phyloP scores from a whole-genome alignment of 1,284 basidiomycete species.

The Coniferiporia weirii region DNA sequence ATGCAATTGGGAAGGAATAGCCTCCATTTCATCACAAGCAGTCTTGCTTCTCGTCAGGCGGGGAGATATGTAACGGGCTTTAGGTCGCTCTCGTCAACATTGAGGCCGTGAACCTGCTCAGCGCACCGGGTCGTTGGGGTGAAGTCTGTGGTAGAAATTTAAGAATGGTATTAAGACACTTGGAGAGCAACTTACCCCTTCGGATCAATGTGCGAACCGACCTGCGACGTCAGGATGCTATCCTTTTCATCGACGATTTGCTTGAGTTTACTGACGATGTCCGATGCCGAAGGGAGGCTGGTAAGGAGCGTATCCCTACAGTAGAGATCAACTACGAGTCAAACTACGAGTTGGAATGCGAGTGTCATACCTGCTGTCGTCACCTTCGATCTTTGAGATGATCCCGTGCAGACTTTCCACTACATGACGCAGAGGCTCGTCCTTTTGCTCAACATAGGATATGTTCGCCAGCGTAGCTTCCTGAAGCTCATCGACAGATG shows the following conservation, averaged over 20 bases:
- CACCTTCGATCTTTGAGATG: neutral
- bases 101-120: neutral
- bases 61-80: neutral
- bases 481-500: neutral
- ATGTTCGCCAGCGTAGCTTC: neutral
- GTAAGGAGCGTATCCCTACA: neutral
- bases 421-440: neutral
- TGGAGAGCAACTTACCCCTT: neutral
- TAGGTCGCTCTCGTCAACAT: neutral
- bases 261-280: neutral
- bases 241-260: neutral
- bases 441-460: neutral
- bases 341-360: neutral
- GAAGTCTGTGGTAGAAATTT: neutral
- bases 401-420: neutral
- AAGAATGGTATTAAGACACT: neutral
- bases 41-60: too few relatives aligned
- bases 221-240: neutral
- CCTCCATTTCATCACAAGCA: too few relatives aligned
- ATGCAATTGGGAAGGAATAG: too few relatives aligned
- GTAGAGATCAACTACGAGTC: neutral
- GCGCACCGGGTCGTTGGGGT: neutral
- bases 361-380: neutral
- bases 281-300: neutral
- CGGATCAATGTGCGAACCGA: neutral